A percentile compares a stretch with the other conserved stretches of the same genome.
These are phyloP conservation scores for Venturia pyrina DNA, from an alignment of 2,329 filamentous ascomycete species.

Conservation along the genomic window DNA sequence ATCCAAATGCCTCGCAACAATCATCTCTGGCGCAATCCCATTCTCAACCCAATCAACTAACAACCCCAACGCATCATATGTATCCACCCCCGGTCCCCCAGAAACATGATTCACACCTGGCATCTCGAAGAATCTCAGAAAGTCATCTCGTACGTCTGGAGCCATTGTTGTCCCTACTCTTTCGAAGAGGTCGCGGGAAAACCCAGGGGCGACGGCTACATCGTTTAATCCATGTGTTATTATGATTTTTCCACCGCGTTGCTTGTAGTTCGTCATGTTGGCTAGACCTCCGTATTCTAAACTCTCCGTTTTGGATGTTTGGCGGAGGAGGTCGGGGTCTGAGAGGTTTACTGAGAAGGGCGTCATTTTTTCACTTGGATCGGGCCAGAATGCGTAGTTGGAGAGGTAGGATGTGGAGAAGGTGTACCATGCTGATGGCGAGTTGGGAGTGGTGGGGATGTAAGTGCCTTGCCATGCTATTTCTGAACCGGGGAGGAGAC, in stretches of 20 bases:
- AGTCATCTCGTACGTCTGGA: neutral
- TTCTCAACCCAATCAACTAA: constrained; percentile 13
- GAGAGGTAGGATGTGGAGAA: neutral
- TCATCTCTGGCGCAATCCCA: neutral
- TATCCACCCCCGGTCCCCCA: neutral
- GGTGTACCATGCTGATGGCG: neutral
- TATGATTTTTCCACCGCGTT: neutral
- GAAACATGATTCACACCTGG: neutral
- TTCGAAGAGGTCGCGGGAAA: neutral
- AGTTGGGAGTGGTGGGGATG: neutral
- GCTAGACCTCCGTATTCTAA: neutral
- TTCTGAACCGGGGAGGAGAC: neutral
- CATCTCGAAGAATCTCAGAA: neutral
- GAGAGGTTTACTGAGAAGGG: neutral
- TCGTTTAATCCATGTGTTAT: neutral
- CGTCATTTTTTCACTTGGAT: neutral
- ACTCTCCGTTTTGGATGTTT: neutral
- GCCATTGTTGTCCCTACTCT: neutral
- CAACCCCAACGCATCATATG: neutral
- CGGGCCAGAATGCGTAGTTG: neutral
- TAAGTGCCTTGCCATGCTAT: neutral
- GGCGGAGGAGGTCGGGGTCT: neutral
- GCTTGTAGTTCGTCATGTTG: neutral
- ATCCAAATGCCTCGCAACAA: neutral
- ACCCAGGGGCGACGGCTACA: neutral